Conservation (phyloP, 2,329 filamentous ascomycete species). For the Neopestalotiopsis rosae region DNA sequence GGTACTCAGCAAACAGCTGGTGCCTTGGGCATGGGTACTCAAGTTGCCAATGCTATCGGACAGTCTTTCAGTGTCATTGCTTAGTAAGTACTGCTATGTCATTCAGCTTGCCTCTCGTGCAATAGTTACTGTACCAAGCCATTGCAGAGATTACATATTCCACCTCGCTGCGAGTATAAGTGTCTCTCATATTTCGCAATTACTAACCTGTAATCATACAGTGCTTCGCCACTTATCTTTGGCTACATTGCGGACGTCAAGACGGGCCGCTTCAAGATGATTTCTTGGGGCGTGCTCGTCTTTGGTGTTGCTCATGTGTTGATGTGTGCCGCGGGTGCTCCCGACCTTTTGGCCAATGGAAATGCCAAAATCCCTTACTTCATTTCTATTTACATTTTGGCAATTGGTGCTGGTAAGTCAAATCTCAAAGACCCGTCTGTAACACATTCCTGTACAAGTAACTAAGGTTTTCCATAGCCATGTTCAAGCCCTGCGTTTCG, state of each 20-base stretch:
- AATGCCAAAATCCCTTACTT: conserved; percentile 57
- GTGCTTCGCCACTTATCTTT: conserved; percentile 57
- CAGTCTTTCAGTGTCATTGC: conserved; percentile 63
- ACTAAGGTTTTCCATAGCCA: conserved; percentile 28
- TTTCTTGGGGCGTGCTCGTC: conserved; percentile 70
- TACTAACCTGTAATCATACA: background rate
- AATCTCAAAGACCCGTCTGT: background rate
- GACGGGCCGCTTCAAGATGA: conserved; percentile 73
- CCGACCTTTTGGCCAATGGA: conserved; percentile 57
- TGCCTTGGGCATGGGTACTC: conserved; percentile 63
- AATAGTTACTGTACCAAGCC: background rate
- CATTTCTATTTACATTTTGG: conserved; percentile 55
- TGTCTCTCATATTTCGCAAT: background rate
- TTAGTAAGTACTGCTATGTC: conserved; percentile 39
- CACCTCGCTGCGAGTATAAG: background rate
- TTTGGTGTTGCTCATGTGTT: conserved; percentile 74
- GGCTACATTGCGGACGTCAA: conserved; percentile 70
- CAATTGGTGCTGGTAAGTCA: conserved; percentile 66
- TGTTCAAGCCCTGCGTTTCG: conserved; percentile 77
- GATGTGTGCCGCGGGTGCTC: conserved; percentile 64
- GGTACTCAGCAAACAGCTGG: conserved; percentile 56
- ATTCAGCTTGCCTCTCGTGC: background rate
- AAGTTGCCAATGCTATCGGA: conserved; percentile 55
- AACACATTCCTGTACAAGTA: background rate
- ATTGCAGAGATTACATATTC: background rate